Conservation (phyloP, 148 eudicot genomes). For the Fagopyrum homotropicum region DNA sequence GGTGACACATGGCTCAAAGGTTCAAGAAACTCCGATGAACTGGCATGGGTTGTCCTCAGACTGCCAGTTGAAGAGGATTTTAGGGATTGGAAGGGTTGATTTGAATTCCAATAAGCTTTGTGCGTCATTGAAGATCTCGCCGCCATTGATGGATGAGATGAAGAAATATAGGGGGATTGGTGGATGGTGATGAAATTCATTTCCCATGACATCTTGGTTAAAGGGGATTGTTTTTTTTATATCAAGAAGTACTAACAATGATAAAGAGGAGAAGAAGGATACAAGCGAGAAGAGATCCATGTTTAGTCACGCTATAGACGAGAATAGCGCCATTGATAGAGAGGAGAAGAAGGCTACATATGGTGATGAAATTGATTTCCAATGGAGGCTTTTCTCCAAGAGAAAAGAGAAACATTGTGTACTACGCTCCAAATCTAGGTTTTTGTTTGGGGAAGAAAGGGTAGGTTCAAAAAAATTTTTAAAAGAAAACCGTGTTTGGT, state of each 20-base stretch:
- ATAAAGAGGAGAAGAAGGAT: background rate
- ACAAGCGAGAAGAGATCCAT: background rate
- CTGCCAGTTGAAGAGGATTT: constrained; percentile 44
- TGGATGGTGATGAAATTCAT: background rate
- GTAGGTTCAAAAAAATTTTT: no score
- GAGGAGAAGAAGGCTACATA: no score
- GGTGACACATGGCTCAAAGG: constrained; percentile 31
- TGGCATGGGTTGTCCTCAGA: constrained; percentile 37
- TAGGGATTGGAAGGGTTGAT: constrained; percentile 38
- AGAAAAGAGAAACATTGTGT: no score
- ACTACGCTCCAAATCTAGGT: no score
- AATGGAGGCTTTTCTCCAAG: no score
- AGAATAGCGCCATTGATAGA: no score
- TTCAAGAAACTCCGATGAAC: constrained; percentile 60
- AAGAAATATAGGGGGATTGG: background rate
- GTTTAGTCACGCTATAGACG: no score
- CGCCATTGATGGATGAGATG: background rate
- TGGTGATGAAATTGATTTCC: no score
- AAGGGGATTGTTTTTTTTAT: background rate
- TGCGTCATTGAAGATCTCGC: constrained; percentile 21
- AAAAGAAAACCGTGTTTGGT: no score
- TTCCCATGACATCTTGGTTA: background rate
- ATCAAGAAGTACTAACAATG: background rate
- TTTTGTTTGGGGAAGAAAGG: no score
- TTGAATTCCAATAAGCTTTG: constrained; percentile 59